These are phyloP conservation scores for Mycena polygramma DNA, from an alignment of 768 basidiomycete species.

Conservation along the genomic window DNA sequence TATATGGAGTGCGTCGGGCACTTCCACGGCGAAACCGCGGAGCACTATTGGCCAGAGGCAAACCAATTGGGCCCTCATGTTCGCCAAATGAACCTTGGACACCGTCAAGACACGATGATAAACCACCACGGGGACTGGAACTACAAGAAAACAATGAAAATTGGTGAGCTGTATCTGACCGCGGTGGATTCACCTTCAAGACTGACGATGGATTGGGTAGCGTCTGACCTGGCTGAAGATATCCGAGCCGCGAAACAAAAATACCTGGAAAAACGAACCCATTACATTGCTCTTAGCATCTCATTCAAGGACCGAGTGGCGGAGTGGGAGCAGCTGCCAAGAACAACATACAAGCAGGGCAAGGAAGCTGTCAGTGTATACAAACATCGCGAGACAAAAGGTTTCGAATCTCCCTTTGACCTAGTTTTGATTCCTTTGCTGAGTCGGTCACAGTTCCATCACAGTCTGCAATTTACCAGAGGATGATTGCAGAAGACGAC, in stretches of 20 bases:
- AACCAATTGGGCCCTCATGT: conserved; percentile 35
- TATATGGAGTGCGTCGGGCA: conserved; percentile 38
- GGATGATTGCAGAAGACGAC: neutral
- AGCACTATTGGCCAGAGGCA: conserved; percentile 16
- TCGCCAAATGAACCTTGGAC: conserved; percentile 41
- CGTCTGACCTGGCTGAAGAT: neutral
- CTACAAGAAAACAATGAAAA: conserved; percentile 31
- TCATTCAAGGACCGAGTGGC: neutral
- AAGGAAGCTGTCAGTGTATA: conserved; percentile 16
- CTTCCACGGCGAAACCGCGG: conserved; percentile 41
- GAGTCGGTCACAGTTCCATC: neutral
- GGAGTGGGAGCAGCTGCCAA: neutral
- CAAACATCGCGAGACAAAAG: conserved; percentile 7
- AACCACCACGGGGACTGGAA: conserved; percentile 40
- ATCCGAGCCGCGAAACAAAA: neutral
- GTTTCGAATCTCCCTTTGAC: neutral
- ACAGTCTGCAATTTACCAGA: conserved; percentile 1
- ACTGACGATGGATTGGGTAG: neutral
- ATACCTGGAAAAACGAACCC: conserved; percentile 15
- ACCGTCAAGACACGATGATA: conserved; percentile 41
- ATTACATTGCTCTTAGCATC: conserved; percentile 2
- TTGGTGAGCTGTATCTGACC: conserved; percentile 5
- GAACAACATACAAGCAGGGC: neutral
- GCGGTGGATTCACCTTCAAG: neutral
- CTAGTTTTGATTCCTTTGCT: too few species aligned